These are phyloP conservation scores for Diplodia seriata DNA, from an alignment of 2,329 filamentous ascomycete species.

Conservation along the genomic window DNA sequence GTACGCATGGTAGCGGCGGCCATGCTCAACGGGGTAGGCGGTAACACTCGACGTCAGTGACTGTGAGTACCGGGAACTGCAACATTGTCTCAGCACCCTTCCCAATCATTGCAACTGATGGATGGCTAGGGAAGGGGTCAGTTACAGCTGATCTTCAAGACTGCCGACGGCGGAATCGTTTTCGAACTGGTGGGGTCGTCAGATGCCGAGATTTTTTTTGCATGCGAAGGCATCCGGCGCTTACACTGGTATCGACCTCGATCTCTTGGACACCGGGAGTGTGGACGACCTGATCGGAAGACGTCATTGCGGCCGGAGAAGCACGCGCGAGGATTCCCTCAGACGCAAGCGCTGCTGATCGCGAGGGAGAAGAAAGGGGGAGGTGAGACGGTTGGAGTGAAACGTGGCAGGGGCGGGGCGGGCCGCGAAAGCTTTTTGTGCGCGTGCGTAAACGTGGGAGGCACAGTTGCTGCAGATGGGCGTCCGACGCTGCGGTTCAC, in stretches of 20 bases:
- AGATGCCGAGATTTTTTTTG: background rate
- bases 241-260: background rate
- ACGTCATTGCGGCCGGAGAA: background rate
- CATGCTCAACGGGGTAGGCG: slow-evolving; percentile 38
- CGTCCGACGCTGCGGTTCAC: background rate
- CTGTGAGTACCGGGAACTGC: slow-evolving; percentile 9
- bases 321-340: background rate
- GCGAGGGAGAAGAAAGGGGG: background rate
- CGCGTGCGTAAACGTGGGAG: background rate
- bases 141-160: slow-evolving; percentile 9
- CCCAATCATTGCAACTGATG: background rate
- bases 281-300: background rate
- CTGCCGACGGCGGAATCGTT: background rate
- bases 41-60: slow-evolving; percentile 34
- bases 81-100: background rate
- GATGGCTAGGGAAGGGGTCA: rapidly evolving
- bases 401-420: background rate
- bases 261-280: background rate
- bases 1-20: slow-evolving; percentile 42
- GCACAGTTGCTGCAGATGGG: background rate
- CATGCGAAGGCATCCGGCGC: background rate
- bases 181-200: background rate
- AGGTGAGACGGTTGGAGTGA: background rate
- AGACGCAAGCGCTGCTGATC: background rate
- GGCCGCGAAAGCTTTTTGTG: background rate